These are phyloP conservation scores for Crinitomyces ghanaensis DNA, from an alignment of 805 yeast genomes.

Conservation along the genomic window DNA sequence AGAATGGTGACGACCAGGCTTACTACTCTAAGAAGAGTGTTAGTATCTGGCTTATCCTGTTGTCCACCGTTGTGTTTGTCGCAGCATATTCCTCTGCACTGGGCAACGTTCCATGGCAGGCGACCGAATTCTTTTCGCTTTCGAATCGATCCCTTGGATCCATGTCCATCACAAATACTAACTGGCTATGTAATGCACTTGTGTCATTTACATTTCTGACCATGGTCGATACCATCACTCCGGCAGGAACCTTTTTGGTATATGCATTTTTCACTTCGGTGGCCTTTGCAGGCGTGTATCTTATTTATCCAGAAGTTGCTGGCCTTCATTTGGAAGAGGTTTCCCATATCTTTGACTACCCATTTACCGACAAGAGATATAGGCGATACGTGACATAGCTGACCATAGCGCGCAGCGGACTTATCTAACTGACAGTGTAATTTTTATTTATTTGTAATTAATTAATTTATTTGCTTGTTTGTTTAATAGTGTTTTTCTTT, in stretches of 20 bases:
- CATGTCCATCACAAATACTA: slow-evolving; percentile 80
- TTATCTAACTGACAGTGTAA: too few relatives aligned
- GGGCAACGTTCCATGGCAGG: slow-evolving; percentile 98
- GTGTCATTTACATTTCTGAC: slow-evolving; percentile 88
- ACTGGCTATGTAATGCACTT: slow-evolving; percentile 89
- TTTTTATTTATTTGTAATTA: too few relatives aligned
- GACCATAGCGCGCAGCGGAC: too few relatives aligned
- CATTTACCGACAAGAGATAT: too few relatives aligned
- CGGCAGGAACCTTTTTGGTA: slow-evolving; percentile 86
- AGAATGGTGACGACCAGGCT: slow-evolving; percentile 25
- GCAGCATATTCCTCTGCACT: slow-evolving; percentile 89
- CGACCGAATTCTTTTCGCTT: slow-evolving; percentile 88
- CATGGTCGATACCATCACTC: slow-evolving; percentile 81
- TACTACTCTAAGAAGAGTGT: slow-evolving; percentile 33
- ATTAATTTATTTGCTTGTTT: too few relatives aligned
- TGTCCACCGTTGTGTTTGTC: slow-evolving; percentile 76
- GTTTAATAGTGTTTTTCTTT: too few relatives aligned
- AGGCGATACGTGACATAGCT: too few relatives aligned
- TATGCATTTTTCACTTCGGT: slow-evolving; percentile 71
- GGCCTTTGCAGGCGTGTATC: slow-evolving; percentile 62
- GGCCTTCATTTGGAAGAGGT: slow-evolving; percentile 89
- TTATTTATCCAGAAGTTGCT: slow-evolving; percentile 86
- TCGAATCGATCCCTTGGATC: slow-evolving; percentile 86
- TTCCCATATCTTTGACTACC: slow-evolving; percentile 64
- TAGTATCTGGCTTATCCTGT: slow-evolving; percentile 80